phyloP scores from a whole-genome alignment of 179 eudicot genomes.

The Beta corolliflora region DNA sequence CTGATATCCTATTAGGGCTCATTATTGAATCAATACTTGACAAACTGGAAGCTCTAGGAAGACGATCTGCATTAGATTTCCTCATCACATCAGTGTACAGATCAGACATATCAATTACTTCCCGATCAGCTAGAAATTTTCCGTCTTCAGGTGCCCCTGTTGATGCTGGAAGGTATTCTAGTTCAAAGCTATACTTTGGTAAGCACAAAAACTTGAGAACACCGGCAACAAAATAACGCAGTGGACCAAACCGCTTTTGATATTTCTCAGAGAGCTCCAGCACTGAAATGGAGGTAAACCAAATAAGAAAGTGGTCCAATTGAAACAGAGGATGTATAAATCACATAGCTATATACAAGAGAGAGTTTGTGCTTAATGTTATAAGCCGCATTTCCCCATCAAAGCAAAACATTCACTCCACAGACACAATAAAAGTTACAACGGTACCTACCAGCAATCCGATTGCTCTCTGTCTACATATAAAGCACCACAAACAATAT shows the following conservation, averaged over 20 bases:
- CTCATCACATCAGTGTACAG: slow-evolving; percentile 86
- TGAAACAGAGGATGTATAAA: neutral
- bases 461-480: neutral
- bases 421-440: neutral
- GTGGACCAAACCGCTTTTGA: slow-evolving; percentile 96
- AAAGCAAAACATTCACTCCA: neutral
- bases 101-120: slow-evolving; percentile 84
- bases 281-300: slow-evolving; percentile 51
- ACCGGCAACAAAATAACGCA: slow-evolving; percentile 96
- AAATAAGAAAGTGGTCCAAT: neutral
- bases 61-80: slow-evolving; percentile 71
- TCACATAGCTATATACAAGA: neutral
- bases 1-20: slow-evolving; percentile 85
- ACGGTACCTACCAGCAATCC: neutral
- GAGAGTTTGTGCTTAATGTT: neutral
- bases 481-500: neutral
- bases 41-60: slow-evolving; percentile 93
- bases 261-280: slow-evolving; percentile 95
- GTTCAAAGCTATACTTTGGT: slow-evolving; percentile 84
- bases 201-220: slow-evolving; percentile 88
- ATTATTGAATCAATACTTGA: slow-evolving; percentile 96
- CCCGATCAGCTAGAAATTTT: slow-evolving; percentile 52
- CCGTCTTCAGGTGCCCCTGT: slow-evolving; percentile 50
- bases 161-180: slow-evolving; percentile 82
- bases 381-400: neutral